Evolutionary conservation across 768 basidiomycete species (phyloP).

Genomic region (Mycena kentingensis): DNA sequence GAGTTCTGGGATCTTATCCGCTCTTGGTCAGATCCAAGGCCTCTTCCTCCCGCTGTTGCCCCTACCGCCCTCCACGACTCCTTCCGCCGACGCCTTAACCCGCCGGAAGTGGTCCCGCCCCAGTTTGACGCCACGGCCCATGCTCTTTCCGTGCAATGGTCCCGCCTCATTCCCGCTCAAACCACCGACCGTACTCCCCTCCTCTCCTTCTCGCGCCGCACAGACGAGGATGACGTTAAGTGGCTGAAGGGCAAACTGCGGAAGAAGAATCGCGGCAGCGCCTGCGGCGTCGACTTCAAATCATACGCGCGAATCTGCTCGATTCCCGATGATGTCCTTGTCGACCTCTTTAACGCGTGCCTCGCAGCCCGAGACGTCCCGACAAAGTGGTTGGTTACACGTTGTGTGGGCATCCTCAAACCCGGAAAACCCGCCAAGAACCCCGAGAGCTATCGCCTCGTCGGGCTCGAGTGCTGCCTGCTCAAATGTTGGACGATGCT

Average conservation of each 20-base stretch:
- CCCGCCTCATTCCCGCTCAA: not conserved
- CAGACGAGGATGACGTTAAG: too few relatives aligned
- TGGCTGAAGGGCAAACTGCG: too few relatives aligned
- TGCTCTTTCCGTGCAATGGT: not conserved
- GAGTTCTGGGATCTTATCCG: too few relatives aligned
- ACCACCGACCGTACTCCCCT: not conserved
- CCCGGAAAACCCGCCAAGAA: slow-evolving; percentile 12
- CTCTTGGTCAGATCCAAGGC: too few relatives aligned
- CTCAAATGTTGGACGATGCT: slow-evolving; percentile 25
- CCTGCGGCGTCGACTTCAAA: not conserved
- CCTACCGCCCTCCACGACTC: not conserved
- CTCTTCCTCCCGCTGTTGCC: too few relatives aligned
- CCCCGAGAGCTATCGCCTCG: slow-evolving; percentile 20
- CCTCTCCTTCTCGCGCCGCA: not conserved
- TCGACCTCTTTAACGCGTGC: not conserved
- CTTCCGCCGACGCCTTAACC: not conserved
- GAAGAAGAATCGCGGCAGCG: too few relatives aligned
- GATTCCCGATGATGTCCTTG: not conserved
- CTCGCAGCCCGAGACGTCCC: not conserved
- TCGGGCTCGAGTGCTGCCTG: slow-evolving; percentile 24
- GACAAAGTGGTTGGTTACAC: not conserved
- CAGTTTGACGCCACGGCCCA: not conserved
- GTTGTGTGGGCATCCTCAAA: slow-evolving; percentile 8
- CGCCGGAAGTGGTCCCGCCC: not conserved
- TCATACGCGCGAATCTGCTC: slow-evolving; percentile 2